Base-by-base conservation (phyloP, 345 rosid genomes). In the Eucalyptus cladocalyx region DNA sequence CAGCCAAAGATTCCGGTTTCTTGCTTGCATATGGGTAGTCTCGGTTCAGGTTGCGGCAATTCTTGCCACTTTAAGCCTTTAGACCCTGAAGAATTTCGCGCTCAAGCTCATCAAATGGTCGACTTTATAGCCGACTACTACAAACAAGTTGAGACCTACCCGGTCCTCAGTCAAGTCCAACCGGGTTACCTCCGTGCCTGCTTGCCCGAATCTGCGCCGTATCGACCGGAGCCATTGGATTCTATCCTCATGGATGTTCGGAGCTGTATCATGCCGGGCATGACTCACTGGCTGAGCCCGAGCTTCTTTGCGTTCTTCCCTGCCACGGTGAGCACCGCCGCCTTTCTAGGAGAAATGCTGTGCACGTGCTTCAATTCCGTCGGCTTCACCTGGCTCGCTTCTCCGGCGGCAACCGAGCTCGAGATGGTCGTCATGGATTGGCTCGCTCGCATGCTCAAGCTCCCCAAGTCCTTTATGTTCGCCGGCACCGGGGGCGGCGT, bases 221-320 rank as follows among this genome's bases (percentile, higher is more conserved):
- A 89, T 49, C 56, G 60, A 7, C 94, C 94, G 13, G 93, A 92
- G 80, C 62, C 92, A 12, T 83, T 92, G 86, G 92, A 88, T 5
- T 47, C 89, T 21, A 91, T 92, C 85, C 89, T 91, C 28, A 80
- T 42, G 85, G 94, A 92, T 86, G 90, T 92, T 56, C 87, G 80
- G 34, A 89, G 86, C 30, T 87, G 93, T 87, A 93, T 93, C 81
- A 60, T 93, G 19, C 95, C 95, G 2, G 94, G 95, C 23, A 89
- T 94, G 89, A 93, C 93, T 14, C 95, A 92, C 67, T 93, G 95
- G 95, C 88, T 91, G 47, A 94, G 95, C 80, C 96, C 96, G 5
- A 92, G 90, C 81, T 92, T 88, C 89, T 94, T 93, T 49, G 96
- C 93, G 19, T 94, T 80, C 86, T 93, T 91, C 80, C 91, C 93